phyloP scores from a whole-genome alignment of 129 eudicot genomes.

The Flaveria trinervia region DNA sequence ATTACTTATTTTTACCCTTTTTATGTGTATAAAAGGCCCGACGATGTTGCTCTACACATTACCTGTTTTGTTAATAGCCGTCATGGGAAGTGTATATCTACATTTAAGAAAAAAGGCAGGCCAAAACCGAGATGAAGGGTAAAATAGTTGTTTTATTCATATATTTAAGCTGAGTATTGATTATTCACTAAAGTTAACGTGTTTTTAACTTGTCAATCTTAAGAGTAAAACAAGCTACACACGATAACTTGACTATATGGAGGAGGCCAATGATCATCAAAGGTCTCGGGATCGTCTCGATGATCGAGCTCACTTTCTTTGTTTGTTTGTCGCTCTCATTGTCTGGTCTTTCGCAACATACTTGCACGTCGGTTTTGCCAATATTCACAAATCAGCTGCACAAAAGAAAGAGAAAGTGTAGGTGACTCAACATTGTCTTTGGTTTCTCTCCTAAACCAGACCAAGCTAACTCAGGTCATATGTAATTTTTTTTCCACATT shows the following conservation, averaged over 20 bases:
- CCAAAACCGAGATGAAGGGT: slow-evolving; percentile 28
- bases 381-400: slow-evolving; percentile 47
- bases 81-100: slow-evolving; percentile 55
- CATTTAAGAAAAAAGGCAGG: slow-evolving; percentile 51
- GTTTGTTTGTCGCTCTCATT: slow-evolving; percentile 72
- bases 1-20: not conserved
- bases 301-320: slow-evolving; percentile 65
- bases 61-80: slow-evolving; percentile 68
- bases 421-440: not conserved
- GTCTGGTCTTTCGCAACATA: slow-evolving; percentile 58
- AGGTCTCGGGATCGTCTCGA: slow-evolving; percentile 79
- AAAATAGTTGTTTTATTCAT: slow-evolving; percentile 21
- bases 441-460: not conserved
- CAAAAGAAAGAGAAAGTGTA: slow-evolving; percentile 61
- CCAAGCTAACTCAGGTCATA: not conserved
- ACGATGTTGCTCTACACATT: slow-evolving; percentile 58
- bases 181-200: not conserved
- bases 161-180: not conserved
- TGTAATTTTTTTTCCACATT: not conserved
- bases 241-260: slow-evolving; percentile 38
- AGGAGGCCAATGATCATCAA: slow-evolving; percentile 71
- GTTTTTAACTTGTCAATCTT: not conserved
- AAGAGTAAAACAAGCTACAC: slow-evolving; percentile 31
- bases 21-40: slow-evolving; percentile 43
- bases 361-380: slow-evolving; percentile 42